Evolutionary conservation across 345 rosid genomes (phyloP), one percentile per base, ranked within the genome.

Genomic region (Arabis alpina): DNA sequence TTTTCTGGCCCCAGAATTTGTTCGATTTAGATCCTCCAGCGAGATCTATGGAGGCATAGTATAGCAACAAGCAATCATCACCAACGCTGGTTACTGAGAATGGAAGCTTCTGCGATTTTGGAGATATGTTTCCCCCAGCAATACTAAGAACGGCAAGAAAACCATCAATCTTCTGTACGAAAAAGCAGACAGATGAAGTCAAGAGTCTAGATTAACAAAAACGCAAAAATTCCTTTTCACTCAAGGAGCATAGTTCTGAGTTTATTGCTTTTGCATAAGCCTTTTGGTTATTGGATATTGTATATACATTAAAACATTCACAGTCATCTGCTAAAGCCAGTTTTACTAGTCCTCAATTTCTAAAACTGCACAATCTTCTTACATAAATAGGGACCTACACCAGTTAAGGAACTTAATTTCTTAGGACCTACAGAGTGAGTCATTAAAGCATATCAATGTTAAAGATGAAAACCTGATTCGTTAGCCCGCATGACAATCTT

Each of bases 91-190:
- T 85, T 41, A 93, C 98, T 39, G 91, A 85, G 78, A 93, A 93
- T 3, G 98, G 97, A 79, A 93, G 97, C 82, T 90, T 90, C 86
- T 79, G 94, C 8, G 92, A 85, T 71, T 87, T 86, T 3, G 94
- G 96, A 24, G 96, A 93, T 76, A 93, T 87, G 66, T 79, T 83
- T 59, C 98, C 98, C 27, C 96, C 97, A 66, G 89, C 87, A 57
- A 93, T 80, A 83, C 96, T 90, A 75, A 93, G 85, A 58, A 90
- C 97, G 68, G 98, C 98, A 28, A 93, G 90, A 80, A 93, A 93
- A 51, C 98, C 98, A 53, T 88, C 92, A 63, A 93, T 85, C 80
- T 79, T 81, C 98, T 87, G 72, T 53, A 79, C 75, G 57, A 25
- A 75, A n/a, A 61, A 41, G 11, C 19, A 55, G 55, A 16, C 32